These are phyloP conservation scores for Penicillium sp. DNA, from an alignment of 2,329 filamentous ascomycete species.

Conservation along the genomic window DNA sequence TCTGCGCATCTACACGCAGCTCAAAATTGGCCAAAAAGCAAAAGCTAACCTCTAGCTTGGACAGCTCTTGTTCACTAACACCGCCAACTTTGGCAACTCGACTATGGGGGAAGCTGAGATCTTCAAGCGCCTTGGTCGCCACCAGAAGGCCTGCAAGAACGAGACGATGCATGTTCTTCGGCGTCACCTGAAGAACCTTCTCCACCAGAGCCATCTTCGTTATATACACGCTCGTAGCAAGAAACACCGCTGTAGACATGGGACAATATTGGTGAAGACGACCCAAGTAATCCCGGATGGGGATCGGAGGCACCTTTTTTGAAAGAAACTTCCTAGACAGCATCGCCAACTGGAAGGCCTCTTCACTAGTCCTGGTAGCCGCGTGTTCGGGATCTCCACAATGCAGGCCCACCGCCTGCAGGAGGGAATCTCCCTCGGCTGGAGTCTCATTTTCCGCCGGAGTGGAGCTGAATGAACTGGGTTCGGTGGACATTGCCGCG, in stretches of 20 bases:
- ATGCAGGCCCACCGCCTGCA: slow-evolving; percentile 34
- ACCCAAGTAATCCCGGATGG: slow-evolving; percentile 78
- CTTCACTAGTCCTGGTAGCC: slow-evolving; percentile 68
- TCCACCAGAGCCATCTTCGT: slow-evolving; percentile 77
- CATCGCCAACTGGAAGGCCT: slow-evolving; percentile 76
- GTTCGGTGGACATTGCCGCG: slow-evolving; percentile 31
- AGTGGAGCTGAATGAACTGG: slow-evolving; percentile 50
- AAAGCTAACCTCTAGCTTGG: slow-evolving; percentile 83
- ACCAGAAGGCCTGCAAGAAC: slow-evolving; percentile 81
- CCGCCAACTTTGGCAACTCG: slow-evolving; percentile 86
- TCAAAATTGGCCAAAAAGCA: slow-evolving; percentile 86
- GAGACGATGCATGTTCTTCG: slow-evolving; percentile 81
- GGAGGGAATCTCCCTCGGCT: slow-evolving; percentile 21
- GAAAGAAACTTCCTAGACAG: slow-evolving; percentile 93
- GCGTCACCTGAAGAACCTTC: slow-evolving; percentile 75
- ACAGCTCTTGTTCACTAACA: slow-evolving; percentile 77
- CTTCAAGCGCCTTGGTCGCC: slow-evolving; percentile 93
- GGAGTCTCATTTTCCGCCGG: slow-evolving; percentile 28
- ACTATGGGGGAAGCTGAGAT: slow-evolving; percentile 80
- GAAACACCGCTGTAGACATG: slow-evolving; percentile 89
- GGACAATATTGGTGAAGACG: slow-evolving; percentile 90
- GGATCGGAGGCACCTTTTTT: slow-evolving; percentile 80
- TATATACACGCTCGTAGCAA: slow-evolving; percentile 86
- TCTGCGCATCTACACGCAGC: slow-evolving; percentile 62
- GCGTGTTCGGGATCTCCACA: slow-evolving; percentile 40